A percentile compares a stretch with the other conserved stretches of the same genome.
Evolutionary conservation across 2,329 filamentous ascomycete genomes (phyloP).

Genomic region (Xylaria sp.): DNA sequence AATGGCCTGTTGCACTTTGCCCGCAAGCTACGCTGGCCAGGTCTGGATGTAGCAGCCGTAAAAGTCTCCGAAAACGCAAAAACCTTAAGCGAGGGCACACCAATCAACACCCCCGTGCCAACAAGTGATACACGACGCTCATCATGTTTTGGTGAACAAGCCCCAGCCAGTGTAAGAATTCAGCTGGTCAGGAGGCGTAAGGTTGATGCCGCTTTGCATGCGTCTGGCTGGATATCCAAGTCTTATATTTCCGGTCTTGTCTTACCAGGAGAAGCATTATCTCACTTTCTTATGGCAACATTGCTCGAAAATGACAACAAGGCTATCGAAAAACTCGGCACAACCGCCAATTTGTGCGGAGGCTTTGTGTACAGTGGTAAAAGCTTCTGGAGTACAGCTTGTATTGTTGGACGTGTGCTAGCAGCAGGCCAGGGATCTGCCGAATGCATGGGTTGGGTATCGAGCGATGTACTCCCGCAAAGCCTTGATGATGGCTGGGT

Average conservation of each 20-base stretch:
- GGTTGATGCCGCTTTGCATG: constrained; percentile 67
- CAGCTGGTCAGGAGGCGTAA: constrained; percentile 61
- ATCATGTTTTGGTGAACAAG: constrained; percentile 58
- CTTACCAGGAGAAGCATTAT: constrained; percentile 71
- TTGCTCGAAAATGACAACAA: constrained; percentile 72
- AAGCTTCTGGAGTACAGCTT: constrained; percentile 76
- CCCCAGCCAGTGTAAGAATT: constrained; percentile 46
- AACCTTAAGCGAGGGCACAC: constrained; percentile 55
- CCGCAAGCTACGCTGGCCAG: constrained; percentile 70
- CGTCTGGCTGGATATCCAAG: constrained; percentile 74
- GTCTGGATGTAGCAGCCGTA: constrained; percentile 63
- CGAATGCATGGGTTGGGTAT: constrained; percentile 77
- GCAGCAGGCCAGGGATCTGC: constrained; percentile 70
- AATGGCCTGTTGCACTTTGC: constrained; percentile 73
- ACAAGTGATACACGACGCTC: constrained; percentile 54
- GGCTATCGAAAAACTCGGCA: constrained; percentile 68
- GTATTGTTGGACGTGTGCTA: constrained; percentile 72
- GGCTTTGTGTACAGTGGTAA: constrained; percentile 72
- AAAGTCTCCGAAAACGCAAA: constrained; percentile 62
- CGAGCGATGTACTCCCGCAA: constrained; percentile 66
- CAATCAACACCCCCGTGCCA: constrained; percentile 55
- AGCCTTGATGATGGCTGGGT: constrained; percentile 68
- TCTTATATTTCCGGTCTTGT: constrained; percentile 74
- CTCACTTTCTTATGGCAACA: constrained; percentile 73
- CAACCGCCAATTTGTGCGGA: constrained; percentile 70